Percentiles rank a stretch among this genome's conserved stretches.
Conservation (phyloP, 2,329 filamentous ascomycete species). For the Cladophialophora exuberans region DNA sequence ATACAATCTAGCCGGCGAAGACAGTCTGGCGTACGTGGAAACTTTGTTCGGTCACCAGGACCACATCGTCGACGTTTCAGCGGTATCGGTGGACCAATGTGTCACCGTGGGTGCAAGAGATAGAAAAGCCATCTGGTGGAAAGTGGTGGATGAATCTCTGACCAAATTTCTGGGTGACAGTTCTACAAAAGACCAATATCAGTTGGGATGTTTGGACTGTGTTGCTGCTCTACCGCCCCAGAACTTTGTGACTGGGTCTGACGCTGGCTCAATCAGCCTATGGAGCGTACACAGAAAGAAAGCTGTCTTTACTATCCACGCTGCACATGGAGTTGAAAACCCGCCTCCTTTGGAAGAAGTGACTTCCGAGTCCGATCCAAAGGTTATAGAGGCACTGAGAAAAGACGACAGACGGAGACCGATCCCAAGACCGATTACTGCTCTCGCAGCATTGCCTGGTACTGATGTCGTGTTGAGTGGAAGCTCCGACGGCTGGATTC, state of each 20-base stretch:
- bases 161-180: conserved; percentile 87
- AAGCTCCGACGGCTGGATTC: conserved; percentile 89
- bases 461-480: conserved; percentile 88
- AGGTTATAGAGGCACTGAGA: conserved; percentile 51
- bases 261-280: conserved; percentile 83
- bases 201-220: conserved; percentile 86
- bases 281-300: conserved; percentile 97
- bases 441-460: conserved; percentile 81
- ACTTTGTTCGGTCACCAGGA: conserved; percentile 97
- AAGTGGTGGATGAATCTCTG: conserved; percentile 92
- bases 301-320: conserved; percentile 75
- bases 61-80: conserved; percentile 79
- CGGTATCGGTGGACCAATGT: conserved; percentile 83
- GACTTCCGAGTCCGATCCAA: conserved; percentile 71
- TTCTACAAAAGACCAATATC: conserved; percentile 54
- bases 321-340: conserved; percentile 84
- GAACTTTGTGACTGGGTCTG: conserved; percentile 91
- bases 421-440: conserved; percentile 86
- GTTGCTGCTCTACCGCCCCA: conserved; percentile 87
- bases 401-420: conserved; percentile 59
- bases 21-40: conserved; percentile 91
- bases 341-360: conserved; percentile 68
- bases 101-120: conserved; percentile 89
- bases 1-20: conserved; percentile 71
- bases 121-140: conserved; percentile 90